Percentiles rank a stretch among this genome's conserved stretches.
phyloP scores from a whole-genome alignment of 441 rosid species.

The Francoa sonchifolia region DNA sequence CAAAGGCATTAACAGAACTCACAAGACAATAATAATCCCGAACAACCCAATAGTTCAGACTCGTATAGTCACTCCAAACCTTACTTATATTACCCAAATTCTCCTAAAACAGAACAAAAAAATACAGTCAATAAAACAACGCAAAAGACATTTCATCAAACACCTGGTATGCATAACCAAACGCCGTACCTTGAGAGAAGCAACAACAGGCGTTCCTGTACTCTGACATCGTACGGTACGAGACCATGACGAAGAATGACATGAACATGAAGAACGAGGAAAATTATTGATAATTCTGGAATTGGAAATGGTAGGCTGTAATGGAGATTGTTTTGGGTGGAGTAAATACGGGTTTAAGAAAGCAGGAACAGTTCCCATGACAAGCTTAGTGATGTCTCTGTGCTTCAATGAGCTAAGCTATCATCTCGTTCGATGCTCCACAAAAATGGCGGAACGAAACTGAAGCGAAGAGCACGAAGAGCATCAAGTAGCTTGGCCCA shows the following conservation, averaged over 20 bases:
- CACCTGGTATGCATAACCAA: slow-evolving; percentile 23
- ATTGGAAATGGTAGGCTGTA: background rate
- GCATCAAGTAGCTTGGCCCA: too few species aligned
- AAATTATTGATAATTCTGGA: background rate
- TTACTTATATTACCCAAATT: slow-evolving; percentile 33
- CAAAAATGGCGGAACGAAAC: too few species aligned
- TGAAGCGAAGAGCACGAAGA: too few species aligned
- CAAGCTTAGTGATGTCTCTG: too few species aligned
- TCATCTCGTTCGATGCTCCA: too few species aligned
- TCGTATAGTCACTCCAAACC: slow-evolving; percentile 38
- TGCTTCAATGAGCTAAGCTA: too few species aligned
- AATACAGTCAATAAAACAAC: background rate
- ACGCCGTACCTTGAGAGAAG: slow-evolving; percentile 35
- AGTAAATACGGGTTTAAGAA: background rate
- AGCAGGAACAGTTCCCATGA: background rate
- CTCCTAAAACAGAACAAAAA: slow-evolving; percentile 19
- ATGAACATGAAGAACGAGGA: background rate
- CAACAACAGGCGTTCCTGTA: slow-evolving; percentile 14
- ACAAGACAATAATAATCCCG: slow-evolving; percentile 75
- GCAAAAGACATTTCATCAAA: slow-evolving; percentile 33
- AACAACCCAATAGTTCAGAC: slow-evolving; percentile 84
- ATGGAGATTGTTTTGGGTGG: background rate
- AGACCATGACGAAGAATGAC: background rate
- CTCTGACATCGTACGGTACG: too few species aligned
- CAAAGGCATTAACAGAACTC: slow-evolving; percentile 51